These are phyloP conservation scores for Panicum miliaceum DNA, from an alignment of 176 grass and related monocot species.

Conservation along the genomic window DNA sequence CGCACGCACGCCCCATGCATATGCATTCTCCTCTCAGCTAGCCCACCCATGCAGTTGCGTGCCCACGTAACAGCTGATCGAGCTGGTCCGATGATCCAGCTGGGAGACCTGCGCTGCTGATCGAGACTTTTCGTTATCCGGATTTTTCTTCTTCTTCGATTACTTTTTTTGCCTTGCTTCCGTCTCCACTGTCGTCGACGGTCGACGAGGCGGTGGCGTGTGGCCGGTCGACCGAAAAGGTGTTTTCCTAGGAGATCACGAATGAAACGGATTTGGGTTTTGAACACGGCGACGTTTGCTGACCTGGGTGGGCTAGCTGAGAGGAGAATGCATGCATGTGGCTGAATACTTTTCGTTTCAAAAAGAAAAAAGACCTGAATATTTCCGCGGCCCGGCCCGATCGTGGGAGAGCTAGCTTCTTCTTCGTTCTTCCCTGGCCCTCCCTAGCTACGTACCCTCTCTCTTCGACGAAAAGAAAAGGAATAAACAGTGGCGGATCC, in stretches of 20 bases:
- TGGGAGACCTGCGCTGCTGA: background rate
- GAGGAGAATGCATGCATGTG: no score
- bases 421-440: no score
- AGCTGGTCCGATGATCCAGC: background rate
- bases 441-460: no score
- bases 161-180: background rate
- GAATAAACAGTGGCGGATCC: no score
- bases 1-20: background rate
- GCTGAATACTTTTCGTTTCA: no score
- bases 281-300: no score
- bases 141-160: background rate
- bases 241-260: constrained; percentile 11
- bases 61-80: background rate
- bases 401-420: background rate
- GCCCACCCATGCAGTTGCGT: background rate
- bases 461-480: no score
- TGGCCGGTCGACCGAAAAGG: background rate
- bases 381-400: no score
- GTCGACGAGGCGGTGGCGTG: background rate
- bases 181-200: background rate
- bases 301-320: no score
- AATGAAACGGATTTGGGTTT: background rate
- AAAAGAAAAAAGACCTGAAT: no score
- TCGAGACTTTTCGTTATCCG: background rate
- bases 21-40: no score